Evolutionary conservation across 1,284 basidiomycete species (phyloP).

Genomic region (Vanrija sp.): DNA sequence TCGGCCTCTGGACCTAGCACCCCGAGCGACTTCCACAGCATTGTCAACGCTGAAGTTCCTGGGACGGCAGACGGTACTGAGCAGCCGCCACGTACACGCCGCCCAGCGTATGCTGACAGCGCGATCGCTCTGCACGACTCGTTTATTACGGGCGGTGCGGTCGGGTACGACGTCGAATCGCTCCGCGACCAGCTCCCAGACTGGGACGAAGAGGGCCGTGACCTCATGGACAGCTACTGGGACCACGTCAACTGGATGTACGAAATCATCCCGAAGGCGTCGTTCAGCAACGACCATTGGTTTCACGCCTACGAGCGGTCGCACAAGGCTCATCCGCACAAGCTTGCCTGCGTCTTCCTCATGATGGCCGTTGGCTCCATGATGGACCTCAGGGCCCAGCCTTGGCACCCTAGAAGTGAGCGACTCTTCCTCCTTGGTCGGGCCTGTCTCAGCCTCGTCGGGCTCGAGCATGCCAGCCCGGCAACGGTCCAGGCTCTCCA

Average conservation of each 20-base stretch:
- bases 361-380: slow-evolving; percentile 47
- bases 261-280: slow-evolving; percentile 26
- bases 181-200: slow-evolving; percentile 27
- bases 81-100: neutral
- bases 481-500: slow-evolving; percentile 46
- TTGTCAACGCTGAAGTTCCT: slow-evolving; percentile 19
- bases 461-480: slow-evolving; percentile 39
- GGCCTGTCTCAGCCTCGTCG: slow-evolving; percentile 37
- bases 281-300: slow-evolving; percentile 39
- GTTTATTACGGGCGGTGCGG: neutral
- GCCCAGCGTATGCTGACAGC: slow-evolving; percentile 1
- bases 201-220: slow-evolving; percentile 35
- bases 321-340: slow-evolving; percentile 37
- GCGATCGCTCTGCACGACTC: neutral
- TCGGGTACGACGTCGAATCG: slow-evolving; percentile 17
- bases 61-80: neutral
- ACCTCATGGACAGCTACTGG: slow-evolving; percentile 36
- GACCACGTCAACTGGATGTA: slow-evolving; percentile 46
- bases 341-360: slow-evolving; percentile 47
- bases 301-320: slow-evolving; percentile 32
- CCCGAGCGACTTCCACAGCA: slow-evolving; percentile 17
- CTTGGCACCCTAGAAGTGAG: slow-evolving; percentile 41
- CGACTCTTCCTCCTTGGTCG: slow-evolving; percentile 40
- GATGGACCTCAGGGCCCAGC: slow-evolving; percentile 41
- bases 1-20: neutral